Percentiles rank a stretch among this genome's conserved stretches.
Conservation (phyloP, 257 asterid species). For the Linderniella brevidens region DNA sequence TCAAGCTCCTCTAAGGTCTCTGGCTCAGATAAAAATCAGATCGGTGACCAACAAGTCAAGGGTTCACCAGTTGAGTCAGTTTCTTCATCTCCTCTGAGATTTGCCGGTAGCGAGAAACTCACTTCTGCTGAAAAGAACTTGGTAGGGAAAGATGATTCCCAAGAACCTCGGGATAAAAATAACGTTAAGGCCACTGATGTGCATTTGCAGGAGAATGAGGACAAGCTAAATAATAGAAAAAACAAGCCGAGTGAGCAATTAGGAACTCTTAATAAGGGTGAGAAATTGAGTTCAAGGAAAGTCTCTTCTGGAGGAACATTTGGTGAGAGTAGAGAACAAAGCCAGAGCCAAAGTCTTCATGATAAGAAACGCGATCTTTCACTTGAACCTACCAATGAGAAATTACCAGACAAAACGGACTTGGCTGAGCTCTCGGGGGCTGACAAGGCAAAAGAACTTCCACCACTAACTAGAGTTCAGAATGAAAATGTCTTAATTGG, state of each 20-base stretch:
- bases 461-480: constrained; percentile 55
- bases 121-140: constrained; percentile 24
- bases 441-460: constrained; percentile 54
- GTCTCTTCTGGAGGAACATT: constrained; percentile 36
- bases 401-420: constrained; percentile 26
- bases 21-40: constrained; percentile 60
- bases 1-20: constrained; percentile 97
- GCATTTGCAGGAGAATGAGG: constrained; percentile 25
- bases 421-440: constrained; percentile 29
- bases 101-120: constrained; percentile 25
- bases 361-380: constrained; percentile 31
- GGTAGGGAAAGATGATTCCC: constrained; percentile 24
- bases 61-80: constrained; percentile 95
- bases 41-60: constrained; percentile 50
- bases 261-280: constrained; percentile 29
- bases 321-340: constrained; percentile 32
- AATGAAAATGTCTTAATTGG: constrained; percentile 31
- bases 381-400: constrained; percentile 30
- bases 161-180: constrained; percentile 27
- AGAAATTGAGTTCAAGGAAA: constrained; percentile 31
- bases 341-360: constrained; percentile 7
- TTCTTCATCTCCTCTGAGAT: constrained; percentile 83
- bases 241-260: constrained; percentile 39
- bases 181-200: constrained; percentile 30
- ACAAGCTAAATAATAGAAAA: constrained; percentile 43